Conservation (phyloP, 768 basidiomycete species). For the Amanita thiersii region DNA sequence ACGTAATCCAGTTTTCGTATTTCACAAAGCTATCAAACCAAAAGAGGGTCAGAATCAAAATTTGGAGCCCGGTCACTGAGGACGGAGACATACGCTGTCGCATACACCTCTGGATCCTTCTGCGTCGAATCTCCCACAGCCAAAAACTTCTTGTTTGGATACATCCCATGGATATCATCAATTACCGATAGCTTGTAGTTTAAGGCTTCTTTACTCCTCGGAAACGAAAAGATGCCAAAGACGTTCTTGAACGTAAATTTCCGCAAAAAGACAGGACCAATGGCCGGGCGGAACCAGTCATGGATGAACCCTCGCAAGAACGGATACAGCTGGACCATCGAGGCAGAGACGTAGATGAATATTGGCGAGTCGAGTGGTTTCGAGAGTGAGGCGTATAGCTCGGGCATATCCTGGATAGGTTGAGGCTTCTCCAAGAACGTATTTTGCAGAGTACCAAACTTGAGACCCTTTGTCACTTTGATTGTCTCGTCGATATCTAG, state of each 20-base stretch:
- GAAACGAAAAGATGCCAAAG: slow-evolving; percentile 17
- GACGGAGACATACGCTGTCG: slow-evolving; percentile 23
- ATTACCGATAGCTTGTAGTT: slow-evolving; percentile 29
- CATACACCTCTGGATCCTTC: slow-evolving; percentile 37
- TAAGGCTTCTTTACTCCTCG: too few relatives aligned
- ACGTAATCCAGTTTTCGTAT: slow-evolving; percentile 26
- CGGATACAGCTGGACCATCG: slow-evolving; percentile 36
- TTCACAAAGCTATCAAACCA: slow-evolving; percentile 22
- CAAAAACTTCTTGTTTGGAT: slow-evolving; percentile 33
- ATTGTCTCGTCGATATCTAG: slow-evolving; percentile 37
- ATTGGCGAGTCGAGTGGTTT: slow-evolving; percentile 26
- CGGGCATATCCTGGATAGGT: slow-evolving; percentile 35
- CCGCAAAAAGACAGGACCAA: slow-evolving; percentile 28
- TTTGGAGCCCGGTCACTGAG: not conserved
- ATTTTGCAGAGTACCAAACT: slow-evolving; percentile 20
- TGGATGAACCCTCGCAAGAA: slow-evolving; percentile 33
- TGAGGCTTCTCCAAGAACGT: slow-evolving; percentile 31
- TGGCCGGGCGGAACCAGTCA: slow-evolving; percentile 21
- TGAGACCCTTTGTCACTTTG: slow-evolving; percentile 31
- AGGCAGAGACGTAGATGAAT: slow-evolving; percentile 34
- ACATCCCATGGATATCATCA: slow-evolving; percentile 28
- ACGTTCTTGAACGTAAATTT: slow-evolving; percentile 25
- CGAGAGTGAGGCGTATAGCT: slow-evolving; percentile 28
- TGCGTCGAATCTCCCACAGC: slow-evolving; percentile 36
- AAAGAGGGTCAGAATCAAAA: not conserved